Evolutionary conservation across 2,329 filamentous ascomycete genomes (phyloP), one percentile per base, ranked within the genome.

Genomic region (Periconia sp.): DNA sequence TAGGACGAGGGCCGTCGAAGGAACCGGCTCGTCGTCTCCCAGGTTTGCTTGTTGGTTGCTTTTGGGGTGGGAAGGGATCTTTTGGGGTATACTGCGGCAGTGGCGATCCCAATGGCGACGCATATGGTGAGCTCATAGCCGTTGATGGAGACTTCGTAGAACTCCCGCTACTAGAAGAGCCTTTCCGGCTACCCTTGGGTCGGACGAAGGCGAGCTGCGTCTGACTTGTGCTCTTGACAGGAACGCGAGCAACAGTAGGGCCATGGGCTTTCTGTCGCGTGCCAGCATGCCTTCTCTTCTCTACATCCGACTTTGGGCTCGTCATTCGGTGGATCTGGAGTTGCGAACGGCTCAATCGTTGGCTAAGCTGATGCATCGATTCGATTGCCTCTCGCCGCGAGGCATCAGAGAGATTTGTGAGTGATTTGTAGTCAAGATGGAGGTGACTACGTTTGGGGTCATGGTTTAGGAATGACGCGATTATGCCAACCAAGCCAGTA

Each of bases 401-500:
- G 6, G 56, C 50, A 38, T 78, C 73, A n/a, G 74, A 75, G 18
- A 77, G 56, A 36, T 61, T 64, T n/a, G 70, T 75, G 32, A 78
- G 52, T 1, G 70, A 70, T 31, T 61, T 66, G 54, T 74, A 77
- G 60, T 78, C 73, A 15, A 76, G 55, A 23, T 64, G 54, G 22
- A 67, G 47, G 41, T 61, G 52, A 31, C 45, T 54, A 26, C 56
- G 49, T 41, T 66, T 69, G 10, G 63, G 52, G 40, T 70, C 66
- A 43, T 65, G 61, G 18, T 66, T 59, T 25, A 77, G 51, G 41
- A 77, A 77, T 3, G 71, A 57, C 15, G 72, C 62, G 38, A 77
- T 76, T 52, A 78, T 75, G 42, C 59, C 56, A 6, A 77, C 72
- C 4, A 78, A 68, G 26, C 75, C 73, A 13, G 72, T 73, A 47